phyloP scores from a whole-genome alignment of 345 rosid species.

The Erysimum cheiranthoides region DNA sequence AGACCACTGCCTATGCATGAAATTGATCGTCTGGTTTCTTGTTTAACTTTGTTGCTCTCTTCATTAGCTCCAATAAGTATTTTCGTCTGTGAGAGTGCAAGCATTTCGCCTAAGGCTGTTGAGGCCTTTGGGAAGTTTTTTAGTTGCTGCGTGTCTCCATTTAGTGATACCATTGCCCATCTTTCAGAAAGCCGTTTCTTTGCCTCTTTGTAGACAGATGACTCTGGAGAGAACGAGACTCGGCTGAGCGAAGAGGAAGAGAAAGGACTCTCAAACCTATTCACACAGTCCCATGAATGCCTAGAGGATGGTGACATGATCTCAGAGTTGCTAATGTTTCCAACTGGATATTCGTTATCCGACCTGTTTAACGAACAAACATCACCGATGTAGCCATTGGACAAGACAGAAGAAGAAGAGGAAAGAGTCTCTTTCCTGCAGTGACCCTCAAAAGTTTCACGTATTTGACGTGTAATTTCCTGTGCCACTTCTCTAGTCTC shows the following conservation, averaged over 20 bases:
- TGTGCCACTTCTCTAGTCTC: constrained; percentile 70
- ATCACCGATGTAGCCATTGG: constrained; percentile 79
- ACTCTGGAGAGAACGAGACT: constrained; percentile 83
- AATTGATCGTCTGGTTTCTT: constrained; percentile 58
- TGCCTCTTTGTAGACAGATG: constrained; percentile 72
- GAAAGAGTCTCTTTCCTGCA: constrained; percentile 66
- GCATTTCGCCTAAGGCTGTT: constrained; percentile 94
- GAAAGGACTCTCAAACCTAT: constrained; percentile 71
- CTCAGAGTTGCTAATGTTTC: constrained; percentile 77
- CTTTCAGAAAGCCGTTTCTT: constrained; percentile 81
- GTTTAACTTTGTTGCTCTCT: constrained; percentile 48
- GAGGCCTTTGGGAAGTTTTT: constrained; percentile 62
- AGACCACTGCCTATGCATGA: constrained; percentile 54
- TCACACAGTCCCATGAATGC: constrained; percentile 87
- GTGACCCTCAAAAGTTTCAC: constrained; percentile 59
- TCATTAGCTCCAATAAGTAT: constrained; percentile 50
- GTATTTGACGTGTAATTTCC: constrained; percentile 60
- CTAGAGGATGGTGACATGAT: constrained; percentile 74
- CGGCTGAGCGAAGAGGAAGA: constrained; percentile 73
- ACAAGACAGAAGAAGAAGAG: constrained; percentile 71
- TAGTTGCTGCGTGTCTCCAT: constrained; percentile 61
- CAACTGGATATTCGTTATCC: constrained; percentile 60
- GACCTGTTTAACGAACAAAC: constrained; percentile 75
- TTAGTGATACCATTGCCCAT: constrained; percentile 90
- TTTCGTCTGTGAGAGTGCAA: constrained; percentile 73